Evolutionary conservation across 495 filamentous ascomycete genomes (phyloP), one percentile per base, ranked within the genome.

Genomic region (Pseudoneurospora amorphoporcata): DNA sequence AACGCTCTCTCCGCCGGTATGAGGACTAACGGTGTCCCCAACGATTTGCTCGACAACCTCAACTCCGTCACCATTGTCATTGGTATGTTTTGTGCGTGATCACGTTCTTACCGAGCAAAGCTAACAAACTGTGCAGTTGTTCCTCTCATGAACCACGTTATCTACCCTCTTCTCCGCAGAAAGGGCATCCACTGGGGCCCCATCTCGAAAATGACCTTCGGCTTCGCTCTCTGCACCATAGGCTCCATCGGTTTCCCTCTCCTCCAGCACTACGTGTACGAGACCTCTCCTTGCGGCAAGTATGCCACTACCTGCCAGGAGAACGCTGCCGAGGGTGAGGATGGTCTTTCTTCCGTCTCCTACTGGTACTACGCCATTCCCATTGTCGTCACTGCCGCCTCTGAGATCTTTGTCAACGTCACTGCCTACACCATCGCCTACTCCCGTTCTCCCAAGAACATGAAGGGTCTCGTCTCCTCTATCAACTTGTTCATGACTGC

Each of bases 1-100:
- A 85, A 83, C 47, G 87, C 86, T 39, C 87, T 90, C 75, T 87
- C 85, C 0, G 88, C 87, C 8, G 84, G 87, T 6, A 88, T 92
- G 87, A 80, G 86, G 10, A 89, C 88, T 3, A 84, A 88, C 71
- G 89, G 89, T 37, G 82, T 87, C 0, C 90, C 90, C 40, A 93
- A 93, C 82, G 91, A 93, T 80, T 81, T 92, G 69, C 87, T 92
- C 83, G 86, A 88, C 74, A 92, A 91, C 82, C 85, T 93, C 74
- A 90, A 92, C 78, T 86, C 91, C 1, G 86, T 94, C 72, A 84
- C 88, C 41, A 89, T 94, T 75, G 89, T 94, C 79, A 81, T 94
- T 72, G 72, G 79, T 79, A 76, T 72, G 79, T 73, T 43, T 3
- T 6, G 7, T 41, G 23, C 19, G 14, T 58, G 19, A 29, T 29